Percentiles rank a stretch among this genome's conserved stretches.
Conservation (phyloP, 768 basidiomycete species). For the Auriscalpium orientale region DNA sequence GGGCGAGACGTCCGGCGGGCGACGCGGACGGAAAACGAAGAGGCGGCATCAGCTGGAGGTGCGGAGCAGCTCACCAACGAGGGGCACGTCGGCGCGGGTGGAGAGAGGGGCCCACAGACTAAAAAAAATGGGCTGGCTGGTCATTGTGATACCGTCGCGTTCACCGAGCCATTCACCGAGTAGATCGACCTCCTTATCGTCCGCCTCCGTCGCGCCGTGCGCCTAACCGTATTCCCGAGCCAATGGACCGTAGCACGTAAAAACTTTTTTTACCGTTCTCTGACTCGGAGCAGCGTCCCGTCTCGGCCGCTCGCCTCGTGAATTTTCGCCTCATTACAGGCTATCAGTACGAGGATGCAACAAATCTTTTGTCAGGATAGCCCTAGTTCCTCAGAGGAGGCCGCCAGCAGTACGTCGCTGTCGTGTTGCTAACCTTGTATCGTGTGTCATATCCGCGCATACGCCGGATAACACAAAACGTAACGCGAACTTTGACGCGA, state of each 20-base stretch:
- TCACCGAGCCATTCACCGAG: constrained; percentile 58
- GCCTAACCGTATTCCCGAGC: constrained; percentile 9
- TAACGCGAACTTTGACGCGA: too few species aligned
- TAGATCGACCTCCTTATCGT: constrained; percentile 18
- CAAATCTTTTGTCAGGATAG: too few species aligned
- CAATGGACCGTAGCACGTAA: not conserved
- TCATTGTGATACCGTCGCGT: constrained; percentile 11
- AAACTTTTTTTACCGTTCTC: constrained; percentile 5
- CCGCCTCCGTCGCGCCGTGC: not conserved
- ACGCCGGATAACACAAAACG: too few species aligned
- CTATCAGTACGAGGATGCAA: too few species aligned
- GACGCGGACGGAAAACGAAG: constrained; percentile 5
- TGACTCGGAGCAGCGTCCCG: constrained; percentile 15
- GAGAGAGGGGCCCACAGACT: constrained; percentile 4
- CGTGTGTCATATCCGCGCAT: too few species aligned
- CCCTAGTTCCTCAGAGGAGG: too few species aligned
- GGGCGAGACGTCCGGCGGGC: constrained; percentile 16
- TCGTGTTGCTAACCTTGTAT: too few species aligned
- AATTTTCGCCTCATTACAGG: too few species aligned
- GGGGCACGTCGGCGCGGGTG: not conserved
- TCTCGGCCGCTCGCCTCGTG: too few species aligned
- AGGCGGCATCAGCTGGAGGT: constrained; percentile 6
- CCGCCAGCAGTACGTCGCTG: too few species aligned
- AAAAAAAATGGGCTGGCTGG: not conserved
- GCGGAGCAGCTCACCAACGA: not conserved